Evolutionary conservation across 2,329 filamentous ascomycete genomes (phyloP).

Genomic region (Fusarium luffae): DNA sequence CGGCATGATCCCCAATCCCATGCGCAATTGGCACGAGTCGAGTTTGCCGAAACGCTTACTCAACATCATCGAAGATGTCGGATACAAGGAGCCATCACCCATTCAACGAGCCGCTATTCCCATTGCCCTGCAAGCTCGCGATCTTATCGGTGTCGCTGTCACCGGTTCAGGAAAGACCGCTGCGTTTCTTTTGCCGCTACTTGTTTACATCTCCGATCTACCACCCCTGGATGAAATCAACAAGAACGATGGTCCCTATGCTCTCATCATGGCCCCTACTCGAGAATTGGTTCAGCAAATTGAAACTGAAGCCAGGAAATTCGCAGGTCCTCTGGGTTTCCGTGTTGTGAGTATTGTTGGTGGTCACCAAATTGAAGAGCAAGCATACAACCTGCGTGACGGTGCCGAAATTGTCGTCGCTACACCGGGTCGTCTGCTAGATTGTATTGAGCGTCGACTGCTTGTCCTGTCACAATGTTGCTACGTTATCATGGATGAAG

Average conservation of each 20-base stretch:
- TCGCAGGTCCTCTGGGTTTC: constrained; percentile 89
- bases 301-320: constrained; percentile 92
- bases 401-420: constrained; percentile 98
- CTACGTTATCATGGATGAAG: constrained; percentile 99
- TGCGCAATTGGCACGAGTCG: constrained; percentile 94
- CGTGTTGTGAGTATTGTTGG: constrained; percentile 97
- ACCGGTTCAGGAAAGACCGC: constrained; percentile 99
- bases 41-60: constrained; percentile 80
- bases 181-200: constrained; percentile 88
- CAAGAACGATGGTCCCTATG: constrained; percentile 95
- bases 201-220: constrained; percentile 94
- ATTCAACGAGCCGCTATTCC: constrained; percentile 96
- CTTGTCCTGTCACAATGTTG: constrained; percentile 96
- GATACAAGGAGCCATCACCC: constrained; percentile 90
- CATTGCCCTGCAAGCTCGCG: constrained; percentile 89
- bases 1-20: constrained; percentile 90
- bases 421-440: constrained; percentile 95
- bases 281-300: constrained; percentile 98
- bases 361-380: constrained; percentile 94
- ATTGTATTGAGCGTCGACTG: constrained; percentile 93
- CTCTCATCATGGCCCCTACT: constrained; percentile 95
- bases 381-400: constrained; percentile 87
- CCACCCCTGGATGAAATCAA: constrained; percentile 85
- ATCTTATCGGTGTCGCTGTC: constrained; percentile 97
- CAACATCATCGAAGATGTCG: constrained; percentile 83